Evolutionary conservation across 1,139 yeast species (phyloP), one percentile per base, ranked within the genome.

Genomic region (Suhomyces choctaworum): DNA sequence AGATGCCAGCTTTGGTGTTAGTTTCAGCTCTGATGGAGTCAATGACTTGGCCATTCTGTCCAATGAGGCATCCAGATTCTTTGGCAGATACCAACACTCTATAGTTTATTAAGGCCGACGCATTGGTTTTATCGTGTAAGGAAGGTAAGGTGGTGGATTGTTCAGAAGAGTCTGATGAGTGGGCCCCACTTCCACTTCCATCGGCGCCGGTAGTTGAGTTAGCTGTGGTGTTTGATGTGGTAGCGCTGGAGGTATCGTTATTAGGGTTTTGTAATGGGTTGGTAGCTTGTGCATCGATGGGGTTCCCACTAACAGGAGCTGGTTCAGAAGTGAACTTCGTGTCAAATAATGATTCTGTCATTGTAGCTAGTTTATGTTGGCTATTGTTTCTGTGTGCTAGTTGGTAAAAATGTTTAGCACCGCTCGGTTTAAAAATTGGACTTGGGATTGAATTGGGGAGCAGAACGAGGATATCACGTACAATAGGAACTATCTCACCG

Each of bases 41-140:
- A 43, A 89, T 89, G 36, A 84, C 86, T 40, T 76, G 72, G 28
- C 97, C 97, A 48, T 80, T 83, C 51, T 85, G 86, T 30, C 97
- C 97, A 52, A 89, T 89, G 44, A 89, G 79, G 44, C 90, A 85
- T 13, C 96, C 96, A 10, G 96, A 90, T 60, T 89, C 97, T 56
- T 84, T 85, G 38, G 94, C 79, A 9, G 94, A 79, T 15, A 89
- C 87, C 28, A 89, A 69, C 2, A 89, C 77, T 47, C 96, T 72
- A 54, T 69, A 74, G 39, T 78, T 78, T 41, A 77, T 73, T 38
- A 76, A 65, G 5, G 71, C 66, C 10, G 63, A 51, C 7, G 60
- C 54, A 41, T 60, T 56, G 16, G 60, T 47, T 30, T 48, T 52
- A 35, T 60, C 64, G 26, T 54, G 54, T 34, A 62, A 42, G 23